phyloP scores from a whole-genome alignment of 257 asterid genomes.

The Solanum clarkiae region DNA sequence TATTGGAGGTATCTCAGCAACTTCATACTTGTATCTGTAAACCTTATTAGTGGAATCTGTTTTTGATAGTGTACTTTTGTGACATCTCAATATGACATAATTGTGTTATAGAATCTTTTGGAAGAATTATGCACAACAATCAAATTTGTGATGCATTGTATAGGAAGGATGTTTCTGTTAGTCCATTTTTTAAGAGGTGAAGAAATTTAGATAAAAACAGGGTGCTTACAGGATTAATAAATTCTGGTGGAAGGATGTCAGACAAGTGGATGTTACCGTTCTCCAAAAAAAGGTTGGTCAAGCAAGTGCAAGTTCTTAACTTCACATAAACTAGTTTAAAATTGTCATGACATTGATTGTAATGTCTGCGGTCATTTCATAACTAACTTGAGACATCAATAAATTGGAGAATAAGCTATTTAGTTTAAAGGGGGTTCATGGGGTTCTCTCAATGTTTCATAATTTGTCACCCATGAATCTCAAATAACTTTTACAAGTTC shows the following conservation, averaged over 20 bases:
- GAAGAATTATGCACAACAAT: neutral
- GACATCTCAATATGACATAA: neutral
- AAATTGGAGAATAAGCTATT: neutral
- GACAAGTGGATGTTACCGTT: neutral
- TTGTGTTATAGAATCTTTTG: neutral
- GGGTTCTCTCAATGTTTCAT: neutral
- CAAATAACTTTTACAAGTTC: neutral
- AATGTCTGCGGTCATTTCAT: neutral
- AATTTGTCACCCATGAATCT: neutral
- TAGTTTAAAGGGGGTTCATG: neutral
- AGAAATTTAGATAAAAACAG: neutral
- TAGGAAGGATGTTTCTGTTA: neutral
- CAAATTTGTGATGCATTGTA: neutral
- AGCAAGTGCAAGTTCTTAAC: neutral
- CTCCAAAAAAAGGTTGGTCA: neutral
- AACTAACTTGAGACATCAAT: neutral
- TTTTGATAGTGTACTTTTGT: neutral
- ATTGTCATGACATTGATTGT: neutral
- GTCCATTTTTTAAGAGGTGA: neutral
- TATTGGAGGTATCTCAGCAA: conserved; percentile 46
- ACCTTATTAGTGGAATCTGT: neutral
- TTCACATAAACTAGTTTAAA: neutral
- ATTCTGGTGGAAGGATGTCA: neutral
- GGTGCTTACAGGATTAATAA: neutral
- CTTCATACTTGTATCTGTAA: neutral